Evolutionary conservation across 306 rosid genomes (phyloP).

Genomic region (Hippophae tibetana): DNA sequence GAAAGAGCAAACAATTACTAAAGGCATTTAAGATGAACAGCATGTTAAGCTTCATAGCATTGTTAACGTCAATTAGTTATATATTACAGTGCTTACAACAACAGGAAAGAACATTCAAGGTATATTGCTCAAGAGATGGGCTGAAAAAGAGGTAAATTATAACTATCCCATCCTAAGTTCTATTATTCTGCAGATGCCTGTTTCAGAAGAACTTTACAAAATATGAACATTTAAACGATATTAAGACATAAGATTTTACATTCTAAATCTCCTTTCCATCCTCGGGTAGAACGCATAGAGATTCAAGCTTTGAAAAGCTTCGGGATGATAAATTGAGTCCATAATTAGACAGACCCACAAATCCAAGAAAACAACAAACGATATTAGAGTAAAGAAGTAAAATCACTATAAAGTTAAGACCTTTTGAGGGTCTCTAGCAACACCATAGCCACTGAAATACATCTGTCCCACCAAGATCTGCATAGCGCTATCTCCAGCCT

Average conservation of each 20-base stretch:
- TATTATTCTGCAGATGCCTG: neutral
- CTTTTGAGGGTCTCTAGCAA: conserved; percentile 49
- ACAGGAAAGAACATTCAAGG: no score
- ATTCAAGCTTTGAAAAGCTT: neutral
- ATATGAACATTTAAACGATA: neutral
- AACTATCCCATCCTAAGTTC: neutral
- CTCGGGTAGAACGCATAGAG: neutral
- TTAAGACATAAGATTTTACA: conserved; percentile 1
- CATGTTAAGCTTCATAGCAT: no score
- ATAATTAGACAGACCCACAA: neutral
- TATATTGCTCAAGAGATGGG: no score
- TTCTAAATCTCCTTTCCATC: neutral
- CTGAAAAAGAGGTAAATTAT: no score
- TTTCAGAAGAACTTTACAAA: no score
- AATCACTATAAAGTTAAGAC: conserved; percentile 14
- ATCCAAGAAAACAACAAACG: neutral
- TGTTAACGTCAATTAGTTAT: no score
- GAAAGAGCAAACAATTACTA: neutral
- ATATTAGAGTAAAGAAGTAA: neutral
- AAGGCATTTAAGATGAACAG: neutral
- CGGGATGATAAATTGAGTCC: neutral
- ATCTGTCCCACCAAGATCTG: conserved; percentile 73
- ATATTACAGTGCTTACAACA: no score
- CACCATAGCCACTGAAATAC: conserved; percentile 74
- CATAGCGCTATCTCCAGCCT: conserved; percentile 52